Conservation (phyloP, 495 filamentous ascomycete genomes). For the Penicillium silybi region DNA sequence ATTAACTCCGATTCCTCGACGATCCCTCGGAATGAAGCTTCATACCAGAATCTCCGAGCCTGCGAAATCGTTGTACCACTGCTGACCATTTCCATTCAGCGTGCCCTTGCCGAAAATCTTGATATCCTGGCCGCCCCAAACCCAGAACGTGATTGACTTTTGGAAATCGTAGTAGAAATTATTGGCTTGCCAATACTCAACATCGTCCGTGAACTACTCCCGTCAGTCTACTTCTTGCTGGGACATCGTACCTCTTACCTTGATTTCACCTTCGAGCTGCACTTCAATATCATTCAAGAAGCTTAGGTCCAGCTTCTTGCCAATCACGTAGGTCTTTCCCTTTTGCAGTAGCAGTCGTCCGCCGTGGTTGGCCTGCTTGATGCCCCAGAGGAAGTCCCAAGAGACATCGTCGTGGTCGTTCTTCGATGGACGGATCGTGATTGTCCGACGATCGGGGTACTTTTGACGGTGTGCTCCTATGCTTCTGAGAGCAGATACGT, state of each 20-base stretch:
- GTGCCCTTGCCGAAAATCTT: conserved; percentile 51
- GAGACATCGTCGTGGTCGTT: conserved; percentile 53
- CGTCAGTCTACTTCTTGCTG: no score
- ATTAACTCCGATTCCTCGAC: not conserved
- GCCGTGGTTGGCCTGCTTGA: conserved; percentile 51
- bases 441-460: conserved; percentile 36
- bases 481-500: conserved; percentile 15
- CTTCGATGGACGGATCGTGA: conserved; percentile 48
- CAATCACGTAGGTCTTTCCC: conserved; percentile 51
- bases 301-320: conserved; percentile 52
- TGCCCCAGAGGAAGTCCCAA: conserved; percentile 47
- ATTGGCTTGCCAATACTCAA: conserved; percentile 55
- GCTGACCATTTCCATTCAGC: conserved; percentile 54
- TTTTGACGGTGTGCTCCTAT: conserved; percentile 30
- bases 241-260: conserved; percentile 22
- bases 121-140: conserved; percentile 55
- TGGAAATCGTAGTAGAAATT: conserved; percentile 55
- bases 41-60: conserved; percentile 42
- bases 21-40: no score
- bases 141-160: conserved; percentile 58
- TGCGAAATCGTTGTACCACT: conserved; percentile 47
- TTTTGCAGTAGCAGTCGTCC: conserved; percentile 49
- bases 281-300: conserved; percentile 55
- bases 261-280: conserved; percentile 53
- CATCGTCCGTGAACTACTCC: conserved; percentile 56